A percentile compares a stretch with the other conserved stretches of the same genome.
Evolutionary conservation across 345 rosid genomes (phyloP).

Genomic region (Hibiscus trionum): DNA sequence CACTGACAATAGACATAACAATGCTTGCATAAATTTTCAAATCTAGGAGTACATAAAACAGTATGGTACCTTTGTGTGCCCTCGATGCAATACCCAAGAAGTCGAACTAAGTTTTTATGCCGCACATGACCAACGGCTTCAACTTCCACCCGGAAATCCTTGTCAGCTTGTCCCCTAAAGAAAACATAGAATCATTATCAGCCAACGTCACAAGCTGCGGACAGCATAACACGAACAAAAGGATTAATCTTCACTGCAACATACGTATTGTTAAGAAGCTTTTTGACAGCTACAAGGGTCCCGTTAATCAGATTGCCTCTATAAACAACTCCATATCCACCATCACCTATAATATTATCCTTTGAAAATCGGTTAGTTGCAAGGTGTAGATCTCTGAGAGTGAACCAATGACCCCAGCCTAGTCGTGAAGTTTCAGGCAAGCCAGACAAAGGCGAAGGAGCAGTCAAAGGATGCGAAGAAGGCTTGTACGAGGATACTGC

Average conservation of each 20-base stretch:
- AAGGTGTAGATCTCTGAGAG: conserved; percentile 73
- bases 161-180: conserved; percentile 89
- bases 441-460: conserved; percentile 72
- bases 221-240: not conserved
- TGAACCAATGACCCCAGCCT: conserved; percentile 99
- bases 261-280: conserved; percentile 88
- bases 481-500: conserved; percentile 27
- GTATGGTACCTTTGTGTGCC: conserved; percentile 74
- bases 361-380: conserved; percentile 68
- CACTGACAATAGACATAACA: not conserved
- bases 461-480: conserved; percentile 48
- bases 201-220: not conserved
- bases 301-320: conserved; percentile 65
- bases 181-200: conserved; percentile 2
- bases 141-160: conserved; percentile 92
- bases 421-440: conserved; percentile 83
- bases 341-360: conserved; percentile 85
- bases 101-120: conserved; percentile 94
- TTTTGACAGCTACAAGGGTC: conserved; percentile 81
- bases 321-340: conserved; percentile 95
- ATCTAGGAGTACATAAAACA: conserved; percentile 3
- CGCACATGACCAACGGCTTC: conserved; percentile 94
- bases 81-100: conserved; percentile 91
- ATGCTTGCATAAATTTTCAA: not conserved
- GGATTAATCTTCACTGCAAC: conserved; percentile 16